These are phyloP conservation scores for Persicaria tinctoria DNA, from an alignment of 148 eudicot genomes.

Conservation along the genomic window DNA sequence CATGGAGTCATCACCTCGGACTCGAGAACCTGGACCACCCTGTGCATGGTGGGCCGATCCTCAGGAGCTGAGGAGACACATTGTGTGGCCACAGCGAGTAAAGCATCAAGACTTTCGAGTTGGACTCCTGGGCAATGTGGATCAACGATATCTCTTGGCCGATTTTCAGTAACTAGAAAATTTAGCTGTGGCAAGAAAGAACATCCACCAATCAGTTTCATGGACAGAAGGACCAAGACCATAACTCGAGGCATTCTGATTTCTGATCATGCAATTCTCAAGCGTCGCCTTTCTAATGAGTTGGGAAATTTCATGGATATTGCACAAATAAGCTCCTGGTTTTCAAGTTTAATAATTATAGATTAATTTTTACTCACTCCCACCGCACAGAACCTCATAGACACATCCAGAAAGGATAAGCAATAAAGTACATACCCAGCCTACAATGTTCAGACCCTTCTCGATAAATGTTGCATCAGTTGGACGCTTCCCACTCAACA, in stretches of 20 bases:
- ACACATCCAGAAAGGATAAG: background rate
- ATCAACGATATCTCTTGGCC: slow-evolving; percentile 80
- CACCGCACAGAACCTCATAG: too few species aligned
- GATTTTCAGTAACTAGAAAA: slow-evolving; percentile 61
- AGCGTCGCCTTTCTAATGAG: background rate
- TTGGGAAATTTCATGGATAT: background rate
- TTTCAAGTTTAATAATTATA: too few species aligned
- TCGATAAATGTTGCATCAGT: slow-evolving; percentile 95
- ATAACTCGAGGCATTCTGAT: too few species aligned
- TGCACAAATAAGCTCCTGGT: too few species aligned
- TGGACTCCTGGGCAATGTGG: slow-evolving; percentile 70
- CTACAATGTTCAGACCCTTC: slow-evolving; percentile 94
- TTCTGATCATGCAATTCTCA: background rate
- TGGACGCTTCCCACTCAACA: slow-evolving; percentile 93
- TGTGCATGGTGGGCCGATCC: slow-evolving; percentile 95
- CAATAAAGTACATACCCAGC: slow-evolving; percentile 63
- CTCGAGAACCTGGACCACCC: slow-evolving; percentile 86
- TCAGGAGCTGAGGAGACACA: slow-evolving; percentile 78
- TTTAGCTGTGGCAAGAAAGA: slow-evolving; percentile 49
- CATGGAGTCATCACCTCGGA: slow-evolving; percentile 98
- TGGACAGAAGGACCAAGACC: too few species aligned
- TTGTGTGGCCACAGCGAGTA: slow-evolving; percentile 68
- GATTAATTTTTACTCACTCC: too few species aligned
- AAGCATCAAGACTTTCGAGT: slow-evolving; percentile 76
- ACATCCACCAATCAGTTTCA: too few species aligned